Percentiles rank a stretch among this genome's conserved stretches.
Conservation (phyloP, 2,329 filamentous ascomycete genomes). For the Pochonia chlamydosporia region DNA sequence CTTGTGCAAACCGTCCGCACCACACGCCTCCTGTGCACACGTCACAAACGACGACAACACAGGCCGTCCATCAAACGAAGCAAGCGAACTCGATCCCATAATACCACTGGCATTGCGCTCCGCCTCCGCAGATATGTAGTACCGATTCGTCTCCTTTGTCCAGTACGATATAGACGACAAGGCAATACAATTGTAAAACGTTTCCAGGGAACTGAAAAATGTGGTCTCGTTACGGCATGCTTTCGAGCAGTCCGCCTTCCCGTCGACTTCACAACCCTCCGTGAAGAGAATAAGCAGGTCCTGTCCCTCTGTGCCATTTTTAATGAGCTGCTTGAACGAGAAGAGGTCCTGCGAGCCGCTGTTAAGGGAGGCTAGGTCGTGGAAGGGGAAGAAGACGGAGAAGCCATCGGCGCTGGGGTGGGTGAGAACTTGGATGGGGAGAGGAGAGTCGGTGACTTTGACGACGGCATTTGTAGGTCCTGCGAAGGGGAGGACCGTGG, state of each 20-base stretch:
- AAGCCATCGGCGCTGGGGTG: conserved; percentile 23
- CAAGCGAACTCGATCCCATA: conserved; percentile 26
- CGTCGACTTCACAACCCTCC: conserved; percentile 25
- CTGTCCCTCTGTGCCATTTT: conserved; percentile 25
- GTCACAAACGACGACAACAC: conserved; percentile 26
- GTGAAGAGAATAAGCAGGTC: conserved; percentile 25
- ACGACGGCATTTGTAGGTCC: not conserved
- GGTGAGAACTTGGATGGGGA: conserved; percentile 21
- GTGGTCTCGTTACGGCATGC: conserved; percentile 24
- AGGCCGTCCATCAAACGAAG: conserved; percentile 23
- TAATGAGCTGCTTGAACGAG: conserved; percentile 27
- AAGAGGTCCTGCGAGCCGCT: conserved; percentile 20
- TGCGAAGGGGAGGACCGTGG: not conserved
- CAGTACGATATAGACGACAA: conserved; percentile 28
- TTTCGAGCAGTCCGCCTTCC: conserved; percentile 22
- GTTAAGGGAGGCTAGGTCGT: conserved; percentile 26
- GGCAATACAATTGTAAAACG: conserved; percentile 33
- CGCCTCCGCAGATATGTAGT: conserved; percentile 25
- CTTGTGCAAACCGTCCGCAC: conserved; percentile 25
- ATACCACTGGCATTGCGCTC: conserved; percentile 30
- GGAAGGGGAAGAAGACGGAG: conserved; percentile 31
- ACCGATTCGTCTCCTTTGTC: conserved; percentile 21
- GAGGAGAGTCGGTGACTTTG: conserved; percentile 1
- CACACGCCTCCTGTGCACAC: conserved; percentile 29
- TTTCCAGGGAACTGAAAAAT: conserved; percentile 30